Conservation (phyloP, 805 yeast genomes). For the Priceomyces melissophilus region DNA sequence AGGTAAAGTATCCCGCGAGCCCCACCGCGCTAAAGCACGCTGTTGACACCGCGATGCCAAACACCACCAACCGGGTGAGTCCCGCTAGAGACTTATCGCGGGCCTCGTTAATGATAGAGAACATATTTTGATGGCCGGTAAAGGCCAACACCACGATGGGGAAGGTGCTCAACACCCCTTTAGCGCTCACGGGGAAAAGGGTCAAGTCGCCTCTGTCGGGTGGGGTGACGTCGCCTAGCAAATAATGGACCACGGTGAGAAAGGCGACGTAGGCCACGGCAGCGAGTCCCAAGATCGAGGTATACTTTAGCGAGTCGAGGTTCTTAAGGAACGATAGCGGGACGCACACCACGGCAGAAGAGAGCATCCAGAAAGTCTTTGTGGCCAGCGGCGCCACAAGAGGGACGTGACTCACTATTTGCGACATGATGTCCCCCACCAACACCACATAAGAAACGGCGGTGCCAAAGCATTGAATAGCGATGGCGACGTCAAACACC, state of each 20-base stretch:
- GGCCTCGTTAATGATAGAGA: slow-evolving; percentile 81
- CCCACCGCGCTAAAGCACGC: slow-evolving; percentile 70
- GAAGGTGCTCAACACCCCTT: slow-evolving; percentile 59
- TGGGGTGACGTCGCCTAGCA: slow-evolving; percentile 50
- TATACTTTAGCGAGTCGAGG: slow-evolving; percentile 79
- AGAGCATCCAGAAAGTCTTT: slow-evolving; percentile 60
- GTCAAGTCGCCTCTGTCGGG: slow-evolving; percentile 26
- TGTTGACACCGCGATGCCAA: slow-evolving; percentile 60
- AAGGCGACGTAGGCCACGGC: slow-evolving; percentile 76
- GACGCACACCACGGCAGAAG: slow-evolving; percentile 40
- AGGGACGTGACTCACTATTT: slow-evolving; percentile 36
- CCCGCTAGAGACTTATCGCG: slow-evolving; percentile 44
- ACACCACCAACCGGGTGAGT: slow-evolving; percentile 39
- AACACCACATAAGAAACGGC: slow-evolving; percentile 65
- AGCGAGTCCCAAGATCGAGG: slow-evolving; percentile 76
- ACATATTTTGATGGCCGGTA: slow-evolving; percentile 96
- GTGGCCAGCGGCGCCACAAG: slow-evolving; percentile 17
- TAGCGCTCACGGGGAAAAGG: slow-evolving; percentile 39
- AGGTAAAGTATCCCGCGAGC: slow-evolving; percentile 77
- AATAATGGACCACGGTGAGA: slow-evolving; percentile 69
- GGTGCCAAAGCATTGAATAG: slow-evolving; percentile 69
- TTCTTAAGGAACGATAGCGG: slow-evolving; percentile 73
- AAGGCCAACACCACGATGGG: slow-evolving; percentile 94
- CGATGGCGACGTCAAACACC: slow-evolving; percentile 64
- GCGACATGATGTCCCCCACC: slow-evolving; percentile 70